Evolutionary conservation across 148 eudicot genomes (phyloP).

Genomic region (Nepenthes mirabilis): DNA sequence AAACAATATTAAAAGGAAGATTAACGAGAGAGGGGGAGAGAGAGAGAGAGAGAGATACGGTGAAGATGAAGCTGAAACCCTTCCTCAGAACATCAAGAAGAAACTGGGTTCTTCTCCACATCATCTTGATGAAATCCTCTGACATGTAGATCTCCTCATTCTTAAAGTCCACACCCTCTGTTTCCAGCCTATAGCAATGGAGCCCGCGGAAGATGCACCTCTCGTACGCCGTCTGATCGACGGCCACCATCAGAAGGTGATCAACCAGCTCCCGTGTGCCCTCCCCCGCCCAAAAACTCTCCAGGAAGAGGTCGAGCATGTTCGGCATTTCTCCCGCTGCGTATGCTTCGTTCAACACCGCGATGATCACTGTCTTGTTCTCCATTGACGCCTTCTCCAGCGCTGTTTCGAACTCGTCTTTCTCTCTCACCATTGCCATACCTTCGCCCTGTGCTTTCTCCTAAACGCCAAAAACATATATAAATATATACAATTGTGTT

Average conservation of each 20-base stretch:
- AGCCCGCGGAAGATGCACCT: slow-evolving; percentile 43
- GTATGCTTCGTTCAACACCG: slow-evolving; percentile 55
- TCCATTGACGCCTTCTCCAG: slow-evolving; percentile 27
- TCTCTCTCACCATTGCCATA: no score
- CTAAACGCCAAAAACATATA: no score
- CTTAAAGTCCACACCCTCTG: slow-evolving; percentile 37
- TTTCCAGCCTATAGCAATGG: slow-evolving; percentile 46
- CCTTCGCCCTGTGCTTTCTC: no score
- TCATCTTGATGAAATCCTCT: slow-evolving; percentile 58
- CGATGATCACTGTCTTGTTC: slow-evolving; percentile 56
- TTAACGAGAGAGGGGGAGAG: no score
- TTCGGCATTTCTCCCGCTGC: slow-evolving; percentile 35
- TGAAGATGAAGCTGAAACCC: slow-evolving; percentile 63
- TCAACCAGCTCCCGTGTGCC: slow-evolving; percentile 31
- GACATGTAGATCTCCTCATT: slow-evolving; percentile 62
- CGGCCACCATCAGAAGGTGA: slow-evolving; percentile 50
- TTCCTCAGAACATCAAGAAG: slow-evolving; percentile 38
- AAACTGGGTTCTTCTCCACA: slow-evolving; percentile 69
- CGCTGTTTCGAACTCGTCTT: slow-evolving; percentile 1
- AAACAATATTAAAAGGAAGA: no score
- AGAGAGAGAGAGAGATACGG: slow-evolving; percentile 22
- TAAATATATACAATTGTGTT: no score
- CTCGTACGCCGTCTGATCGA: slow-evolving; percentile 58
- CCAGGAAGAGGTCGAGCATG: slow-evolving; percentile 66
- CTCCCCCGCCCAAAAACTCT: slow-evolving; percentile 75